Base-by-base conservation (phyloP, 306 rosid species). In the Begonia loranthoides region DNA sequence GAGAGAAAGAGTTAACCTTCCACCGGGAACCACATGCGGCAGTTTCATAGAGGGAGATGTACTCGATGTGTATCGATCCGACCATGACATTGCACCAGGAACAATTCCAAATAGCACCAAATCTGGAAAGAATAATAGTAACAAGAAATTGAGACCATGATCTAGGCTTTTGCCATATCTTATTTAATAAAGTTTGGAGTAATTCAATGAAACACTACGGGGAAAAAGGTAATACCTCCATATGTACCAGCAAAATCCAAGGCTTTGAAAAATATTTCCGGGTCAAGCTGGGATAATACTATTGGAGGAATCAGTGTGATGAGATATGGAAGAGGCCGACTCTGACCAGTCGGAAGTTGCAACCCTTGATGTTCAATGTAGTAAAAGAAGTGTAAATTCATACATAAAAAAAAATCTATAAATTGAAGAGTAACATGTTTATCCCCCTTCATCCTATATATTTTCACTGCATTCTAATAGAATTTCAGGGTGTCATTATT, bases 71-170 rank as follows among this genome's bases (percentile, higher is more conserved):
- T 80, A 73, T 70, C 94, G 68, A 57, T 78, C 90, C 10, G 83
- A 80, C 84, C 94, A 80, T 5, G 90, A 73, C 94, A 83, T 80
- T 45, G 81, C 83, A 48, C 84, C 94, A 9, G 94, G 90, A 64
- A 80, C 49, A 52, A 87, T 58, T 67, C 93, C 95, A 15, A 87
- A 87, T 11, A 79, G 80, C 69, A 79, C 70, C 78, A 87, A 59
- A 55, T 82, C 93, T 79, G 19, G 21, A 36, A 66, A 55, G 17
- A 58, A 61, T 44, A 60, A 3, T n/a, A 70, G 43, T n/a, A 45
- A 63, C 65, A 22, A 17, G 40, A 39, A 48, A 41, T 41, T 15
- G 15, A 41, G 15, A 28, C 36, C 9, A 7, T 5, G 36, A 7
- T 5, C 19, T 11, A 17, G n/a, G n/a, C 13, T 39, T 45, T 24